Conservation (phyloP, 176 grass and related monocot species). For the Chrysopogon serrulatus region DNA sequence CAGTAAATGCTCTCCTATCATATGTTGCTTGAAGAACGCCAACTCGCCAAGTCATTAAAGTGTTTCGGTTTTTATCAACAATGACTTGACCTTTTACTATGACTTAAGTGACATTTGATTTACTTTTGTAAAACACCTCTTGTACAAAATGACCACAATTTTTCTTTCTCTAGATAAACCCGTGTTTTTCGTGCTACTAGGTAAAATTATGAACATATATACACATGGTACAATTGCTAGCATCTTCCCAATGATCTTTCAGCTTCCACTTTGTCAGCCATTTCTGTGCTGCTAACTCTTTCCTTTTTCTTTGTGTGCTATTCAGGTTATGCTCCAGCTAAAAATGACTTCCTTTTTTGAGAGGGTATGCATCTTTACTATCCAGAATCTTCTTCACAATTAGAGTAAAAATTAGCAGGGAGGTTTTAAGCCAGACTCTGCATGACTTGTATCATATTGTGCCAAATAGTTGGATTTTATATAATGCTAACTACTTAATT, state of each 20-base stretch:
- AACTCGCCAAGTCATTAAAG: not conserved
- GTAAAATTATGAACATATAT: conserved; percentile 13
- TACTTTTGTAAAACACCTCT: not conserved
- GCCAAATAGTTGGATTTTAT: not conserved
- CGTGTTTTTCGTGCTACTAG: not conserved
- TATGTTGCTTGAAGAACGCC: not conserved
- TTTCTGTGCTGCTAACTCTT: conserved; percentile 31
- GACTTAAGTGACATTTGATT: conserved; percentile 4
- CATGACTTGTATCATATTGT: conserved; percentile 18
- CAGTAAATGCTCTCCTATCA: not conserved
- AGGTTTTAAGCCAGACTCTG: not conserved
- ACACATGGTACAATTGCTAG: not conserved
- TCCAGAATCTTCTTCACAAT: conserved; percentile 18
- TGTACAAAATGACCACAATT: not conserved
- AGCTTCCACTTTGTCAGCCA: conserved; percentile 13
- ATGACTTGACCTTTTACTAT: not conserved
- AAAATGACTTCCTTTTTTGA: conserved; percentile 99
- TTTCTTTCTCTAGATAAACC: not conserved
- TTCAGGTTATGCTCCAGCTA: conserved; percentile 88
- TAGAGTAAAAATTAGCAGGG: not conserved
- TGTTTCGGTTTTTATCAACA: not conserved
- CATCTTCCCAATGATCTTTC: not conserved
- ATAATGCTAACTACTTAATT: not conserved
- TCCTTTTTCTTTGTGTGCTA: conserved; percentile 19
- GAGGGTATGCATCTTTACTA: conserved; percentile 63